Evolutionary conservation across 164 flowering plant genomes (phyloP), one percentile per base, ranked within the genome.

Genomic region (Nymphaea thermarum): DNA sequence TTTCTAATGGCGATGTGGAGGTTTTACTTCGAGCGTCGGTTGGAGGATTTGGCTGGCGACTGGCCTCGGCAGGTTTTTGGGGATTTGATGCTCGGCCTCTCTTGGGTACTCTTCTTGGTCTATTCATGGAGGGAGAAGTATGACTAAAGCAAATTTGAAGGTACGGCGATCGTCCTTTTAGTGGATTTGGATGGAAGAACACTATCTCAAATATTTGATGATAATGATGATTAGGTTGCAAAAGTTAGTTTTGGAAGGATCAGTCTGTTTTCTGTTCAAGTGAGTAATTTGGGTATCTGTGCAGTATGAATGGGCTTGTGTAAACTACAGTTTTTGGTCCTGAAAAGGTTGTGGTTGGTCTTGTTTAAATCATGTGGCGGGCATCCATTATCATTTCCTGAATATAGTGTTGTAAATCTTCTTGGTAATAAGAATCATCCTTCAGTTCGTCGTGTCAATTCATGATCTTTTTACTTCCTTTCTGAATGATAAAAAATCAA

Each of bases 101-200:
- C 96, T 0, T 91, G 97, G 97, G 86, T 85, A 55, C 81, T 89
- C 73, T 85, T 89, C 65, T 83, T 89, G 63, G 84, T 89, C 4
- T 86, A 81, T 66, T 78, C 91, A 2, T 91, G 96, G 93, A 82
- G 88, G 65, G 97, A 91, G 77, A 91, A 89, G 82, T 91, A 91
- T 76, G 97, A 91, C 67, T 72, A 45, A 43, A 17, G 64, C 3
- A 17, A 17, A 62, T 62, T 17, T 62, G 42, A 17, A 62, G n/a
- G 42, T 62, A 6, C 15, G 64, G n/a, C 0, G 64, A 62, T 17
- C 16, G 14, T 51, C 57, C 64, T 62, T 62, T 62, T 62, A 17
- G 18, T 62, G 64, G n/a, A 62, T 62, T 62, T 17, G 42, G 64
- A 17, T 62, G 7, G 64, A 62, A 3, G 64, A 62, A 51, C 14